Base-by-base conservation (phyloP, 306 rosid species). In the Castanospermum australe region DNA sequence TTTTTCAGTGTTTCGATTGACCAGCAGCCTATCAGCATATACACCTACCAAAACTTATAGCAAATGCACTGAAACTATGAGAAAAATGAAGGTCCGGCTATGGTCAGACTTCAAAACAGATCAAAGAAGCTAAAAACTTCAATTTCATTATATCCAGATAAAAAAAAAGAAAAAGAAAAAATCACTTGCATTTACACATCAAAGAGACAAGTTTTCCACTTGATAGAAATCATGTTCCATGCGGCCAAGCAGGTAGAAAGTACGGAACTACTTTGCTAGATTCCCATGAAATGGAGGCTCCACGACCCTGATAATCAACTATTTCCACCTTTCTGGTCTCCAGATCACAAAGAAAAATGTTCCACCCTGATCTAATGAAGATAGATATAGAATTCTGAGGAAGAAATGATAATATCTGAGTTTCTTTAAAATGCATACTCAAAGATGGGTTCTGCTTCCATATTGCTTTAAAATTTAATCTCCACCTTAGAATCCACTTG, bases 231-330 rank as follows among this genome's bases (percentile, higher is more conserved):
- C 81, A 75, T 61, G 73, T 52, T 48, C 35, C 22, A 52, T 64
- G 54, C 51, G 97, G 92, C 97, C 97, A 92, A 17, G 88, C 71
- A 24, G 92, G 93, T 39, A 47, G 85, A 81, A 86, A 90, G 92
- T 82, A 92, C 17, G 97, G 96, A 61, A 88, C 87, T 10, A 88
- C 87, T 80, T 76, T 80, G 77, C 97, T 84, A 57, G 86, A 82
- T 67, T 88, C 96, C 92, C 92, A 88, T 22, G 91, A 82, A 80
- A 93, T 82, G 51, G 88, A 17, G 41, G 83, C 77, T 79, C 85
- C 89, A n/a, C 84, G 80, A 63, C 92, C 89, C 32, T 82, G 89
- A 72, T 90, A 89, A 5, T 68, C 79, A 78, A 89, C 81, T 51
- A 52, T 57, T 59, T 84, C 89, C 68, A 87, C 54, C 54, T 21